Evolutionary conservation across 2,329 filamentous ascomycete species (phyloP).

Genomic region (Fusarium sp.): DNA sequence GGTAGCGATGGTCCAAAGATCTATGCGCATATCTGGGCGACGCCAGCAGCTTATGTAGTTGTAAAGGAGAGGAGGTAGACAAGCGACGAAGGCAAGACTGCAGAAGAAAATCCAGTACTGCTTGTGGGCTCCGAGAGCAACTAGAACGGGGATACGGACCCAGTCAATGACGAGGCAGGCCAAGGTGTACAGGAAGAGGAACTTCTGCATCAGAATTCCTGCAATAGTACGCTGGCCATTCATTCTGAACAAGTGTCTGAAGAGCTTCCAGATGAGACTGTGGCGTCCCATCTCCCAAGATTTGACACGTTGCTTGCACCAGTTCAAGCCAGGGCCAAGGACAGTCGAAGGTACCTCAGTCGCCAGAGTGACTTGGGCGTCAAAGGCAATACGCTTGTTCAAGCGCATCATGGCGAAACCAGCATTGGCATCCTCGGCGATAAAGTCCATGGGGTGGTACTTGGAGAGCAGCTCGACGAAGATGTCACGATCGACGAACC

Average conservation of each 20-base stretch:
- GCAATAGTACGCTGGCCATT: neutral
- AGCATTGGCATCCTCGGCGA: neutral
- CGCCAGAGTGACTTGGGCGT: neutral
- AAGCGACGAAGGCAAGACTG: conserved; percentile 1
- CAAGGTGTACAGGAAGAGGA: neutral
- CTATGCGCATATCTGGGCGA: conserved; percentile 6
- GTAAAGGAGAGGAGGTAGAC: conserved; percentile 1
- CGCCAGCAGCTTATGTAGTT: conserved; percentile 6
- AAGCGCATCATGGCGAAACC: conserved; percentile 9
- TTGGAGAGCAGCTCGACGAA: conserved; percentile 3
- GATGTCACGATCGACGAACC: conserved; percentile 7
- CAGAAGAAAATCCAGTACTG: conserved; percentile 18
- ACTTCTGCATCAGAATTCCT: conserved; percentile 2
- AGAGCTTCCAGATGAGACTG: conserved; percentile 19
- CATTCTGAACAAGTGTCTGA: conserved; percentile 1
- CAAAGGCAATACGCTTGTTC: neutral
- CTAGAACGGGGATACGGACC: neutral
- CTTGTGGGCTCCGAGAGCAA: conserved; percentile 1
- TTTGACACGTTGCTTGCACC: conserved; percentile 35
- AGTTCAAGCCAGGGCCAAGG: conserved; percentile 27
- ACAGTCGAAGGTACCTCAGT: conserved; percentile 7
- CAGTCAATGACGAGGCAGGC: conserved; percentile 1
- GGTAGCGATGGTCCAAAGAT: neutral
- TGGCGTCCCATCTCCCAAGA: conserved; percentile 36
- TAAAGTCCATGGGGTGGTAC: conserved; percentile 10